These are phyloP conservation scores for Podospora anserina DNA, from an alignment of 495 filamentous ascomycete species.

Conservation along the genomic window DNA sequence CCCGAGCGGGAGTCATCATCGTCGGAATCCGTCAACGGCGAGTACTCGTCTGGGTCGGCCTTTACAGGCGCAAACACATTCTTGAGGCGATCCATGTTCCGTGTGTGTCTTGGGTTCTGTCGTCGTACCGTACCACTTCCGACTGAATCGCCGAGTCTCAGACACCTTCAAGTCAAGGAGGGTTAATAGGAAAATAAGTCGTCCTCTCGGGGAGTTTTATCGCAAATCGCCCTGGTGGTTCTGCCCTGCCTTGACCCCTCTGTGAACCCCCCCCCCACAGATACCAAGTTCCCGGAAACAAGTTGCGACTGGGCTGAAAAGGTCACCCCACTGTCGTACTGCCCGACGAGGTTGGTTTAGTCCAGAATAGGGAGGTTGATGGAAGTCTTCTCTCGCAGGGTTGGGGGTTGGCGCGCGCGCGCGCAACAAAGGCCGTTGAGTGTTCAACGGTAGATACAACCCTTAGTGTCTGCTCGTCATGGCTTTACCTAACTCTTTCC, in stretches of 20 bases:
- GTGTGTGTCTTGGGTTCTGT: neutral
- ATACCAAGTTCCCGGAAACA: neutral
- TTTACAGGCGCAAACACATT: slow-evolving; percentile 28
- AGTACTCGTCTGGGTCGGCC: slow-evolving; percentile 52
- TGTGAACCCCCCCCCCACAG: neutral
- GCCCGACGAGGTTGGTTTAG: neutral
- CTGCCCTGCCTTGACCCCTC: neutral
- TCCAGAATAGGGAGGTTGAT: neutral
- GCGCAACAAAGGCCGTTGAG: neutral
- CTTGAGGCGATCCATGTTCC: slow-evolving; percentile 32
- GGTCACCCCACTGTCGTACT: neutral
- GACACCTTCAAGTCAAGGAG: neutral
- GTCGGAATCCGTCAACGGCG: slow-evolving; percentile 40
- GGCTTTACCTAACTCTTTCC: slow-evolving; percentile 10
- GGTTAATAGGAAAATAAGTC: neutral
- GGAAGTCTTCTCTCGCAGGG: neutral
- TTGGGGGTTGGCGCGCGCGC: neutral
- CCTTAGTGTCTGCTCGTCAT: neutral
- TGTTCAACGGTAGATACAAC: neutral
- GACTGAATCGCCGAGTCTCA: neutral
- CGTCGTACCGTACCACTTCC: neutral
- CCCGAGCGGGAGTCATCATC: slow-evolving; percentile 35
- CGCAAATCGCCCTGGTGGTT: neutral
- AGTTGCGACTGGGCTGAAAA: neutral
- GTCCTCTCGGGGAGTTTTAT: neutral